phyloP scores from a whole-genome alignment of 1,284 basidiomycete genomes.

The Fistulinella staudtii region DNA sequence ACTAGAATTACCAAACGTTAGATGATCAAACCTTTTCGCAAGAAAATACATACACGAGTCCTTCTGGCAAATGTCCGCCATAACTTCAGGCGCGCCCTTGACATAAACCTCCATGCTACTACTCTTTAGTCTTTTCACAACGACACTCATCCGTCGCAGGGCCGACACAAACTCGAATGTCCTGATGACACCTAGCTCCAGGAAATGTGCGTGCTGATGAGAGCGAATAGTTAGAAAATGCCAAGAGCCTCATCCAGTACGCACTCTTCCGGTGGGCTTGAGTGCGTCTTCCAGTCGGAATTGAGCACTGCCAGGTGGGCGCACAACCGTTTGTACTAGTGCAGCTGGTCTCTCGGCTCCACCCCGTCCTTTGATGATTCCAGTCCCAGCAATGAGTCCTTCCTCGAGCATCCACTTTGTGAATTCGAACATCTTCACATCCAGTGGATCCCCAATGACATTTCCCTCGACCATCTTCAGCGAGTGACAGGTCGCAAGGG shows the following conservation, averaged over 20 bases:
- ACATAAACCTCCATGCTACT: slow-evolving; percentile 97
- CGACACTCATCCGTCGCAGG: slow-evolving; percentile 93
- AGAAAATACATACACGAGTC: slow-evolving; percentile 68
- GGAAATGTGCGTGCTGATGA: slow-evolving; percentile 83
- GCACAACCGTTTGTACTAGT: slow-evolving; percentile 94
- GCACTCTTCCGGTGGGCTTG: slow-evolving; percentile 72
- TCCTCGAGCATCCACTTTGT: slow-evolving; percentile 97
- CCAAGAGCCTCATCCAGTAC: slow-evolving; percentile 12
- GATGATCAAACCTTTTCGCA: slow-evolving; percentile 1
- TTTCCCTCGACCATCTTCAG: slow-evolving; percentile 90
- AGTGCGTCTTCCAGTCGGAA: slow-evolving; percentile 93
- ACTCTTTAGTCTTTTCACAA: slow-evolving; percentile 94
- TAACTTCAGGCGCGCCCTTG: slow-evolving; percentile 98
- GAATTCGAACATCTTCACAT: slow-evolving; percentile 97
- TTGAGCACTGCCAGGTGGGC: slow-evolving; percentile 87
- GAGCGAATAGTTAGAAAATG: slow-evolving; percentile 7
- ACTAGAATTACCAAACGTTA: slow-evolving; percentile 47
- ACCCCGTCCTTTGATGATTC: slow-evolving; percentile 62
- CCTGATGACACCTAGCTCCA: slow-evolving; percentile 94
- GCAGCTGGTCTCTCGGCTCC: slow-evolving; percentile 76
- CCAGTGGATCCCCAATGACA: slow-evolving; percentile 92
- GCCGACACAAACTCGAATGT: slow-evolving; percentile 97
- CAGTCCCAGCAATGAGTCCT: slow-evolving; percentile 68
- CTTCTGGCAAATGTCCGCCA: slow-evolving; percentile 91
- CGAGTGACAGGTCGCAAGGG: slow-evolving; percentile 94